Base-by-base conservation (phyloP, 2,329 filamentous ascomycete genomes). In the Diplodia corticola region DNA sequence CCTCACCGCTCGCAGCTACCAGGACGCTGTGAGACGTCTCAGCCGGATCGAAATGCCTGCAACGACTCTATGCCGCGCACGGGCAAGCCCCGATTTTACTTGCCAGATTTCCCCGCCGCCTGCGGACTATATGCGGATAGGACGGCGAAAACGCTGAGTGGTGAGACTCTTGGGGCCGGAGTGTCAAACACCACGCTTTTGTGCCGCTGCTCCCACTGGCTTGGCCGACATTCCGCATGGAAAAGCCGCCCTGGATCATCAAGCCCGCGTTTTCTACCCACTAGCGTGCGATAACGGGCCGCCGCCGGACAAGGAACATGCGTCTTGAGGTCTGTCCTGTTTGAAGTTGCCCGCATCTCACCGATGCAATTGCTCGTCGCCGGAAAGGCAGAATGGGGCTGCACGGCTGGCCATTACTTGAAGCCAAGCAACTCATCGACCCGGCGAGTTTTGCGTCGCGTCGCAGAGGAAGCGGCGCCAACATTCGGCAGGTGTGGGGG, bases 21-120 rank as follows among this genome's bases (percentile, higher is more conserved):
- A 33, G 55, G 55, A 60, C 40, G 44, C 37, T n/a, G 35, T 61
- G 57, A 61, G 57, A 61, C 57, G 57, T 61, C 57, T 61, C 57
- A 61, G 44, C 44, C 40, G 55, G 37, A 24, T 60, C 24, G 35
- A 59, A 2, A 55, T 60, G 46, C 55, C 24, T 60, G 55, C 55
- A 48, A 17, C 55, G 48, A 61, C 57, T 49, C 57, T 28, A 49
- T 28, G 57, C 57, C 57, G 30, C 49, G 44, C 44, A 49, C 57
- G 40, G 57, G 20, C 57, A n/a, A n/a, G 33, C 40, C 57, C 57
- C 40, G n/a, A 15, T 61, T 28, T 17, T 44, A 20, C 10, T 20
- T 13, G 37, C n/a, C 24, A n/a, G 48, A 30, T 17, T 15, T 26
- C 28, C 28, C 37, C 37, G 35, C 37, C 24, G 24, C 5, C 35